phyloP scores from a whole-genome alignment of 345 rosid genomes.

The Sisymbrium irio region DNA sequence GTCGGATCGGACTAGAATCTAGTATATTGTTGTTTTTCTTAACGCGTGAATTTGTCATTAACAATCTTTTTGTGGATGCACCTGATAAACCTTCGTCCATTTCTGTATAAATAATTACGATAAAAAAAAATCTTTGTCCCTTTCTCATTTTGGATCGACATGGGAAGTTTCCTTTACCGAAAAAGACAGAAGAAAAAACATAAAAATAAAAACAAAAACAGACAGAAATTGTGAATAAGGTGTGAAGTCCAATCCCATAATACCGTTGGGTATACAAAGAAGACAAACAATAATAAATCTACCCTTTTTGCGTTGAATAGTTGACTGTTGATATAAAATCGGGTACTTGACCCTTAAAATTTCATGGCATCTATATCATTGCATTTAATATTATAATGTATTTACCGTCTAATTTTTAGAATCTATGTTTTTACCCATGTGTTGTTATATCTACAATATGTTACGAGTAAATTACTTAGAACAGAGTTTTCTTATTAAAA shows the following conservation, averaged over 20 bases:
- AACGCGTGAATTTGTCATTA: background rate
- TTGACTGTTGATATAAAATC: background rate
- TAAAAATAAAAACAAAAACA: background rate
- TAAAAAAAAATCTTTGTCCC: background rate
- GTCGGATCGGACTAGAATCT: too few species aligned
- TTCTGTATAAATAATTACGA: background rate
- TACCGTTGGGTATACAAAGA: slow-evolving; percentile 12
- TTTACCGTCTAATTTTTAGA: background rate
- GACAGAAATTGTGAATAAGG: background rate
- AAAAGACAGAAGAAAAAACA: slow-evolving; percentile 8
- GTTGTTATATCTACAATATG: background rate
- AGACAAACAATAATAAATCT: slow-evolving; percentile 12
- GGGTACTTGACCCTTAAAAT: background rate
- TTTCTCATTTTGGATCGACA: slow-evolving; percentile 28
- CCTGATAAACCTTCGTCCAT: slow-evolving; percentile 3
- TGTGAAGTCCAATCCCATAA: slow-evolving; percentile 17
- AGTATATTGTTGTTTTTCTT: too few species aligned
- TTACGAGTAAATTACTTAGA: too few species aligned
- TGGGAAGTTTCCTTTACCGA: slow-evolving; percentile 21
- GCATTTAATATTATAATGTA: background rate
- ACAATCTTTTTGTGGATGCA: background rate
- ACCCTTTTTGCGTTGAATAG: background rate
- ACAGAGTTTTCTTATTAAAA: too few species aligned
- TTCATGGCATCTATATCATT: background rate
- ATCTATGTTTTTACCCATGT: background rate